Evolutionary conservation across 1,284 basidiomycete species (phyloP).

Genomic region (Tylopilus sp.): DNA sequence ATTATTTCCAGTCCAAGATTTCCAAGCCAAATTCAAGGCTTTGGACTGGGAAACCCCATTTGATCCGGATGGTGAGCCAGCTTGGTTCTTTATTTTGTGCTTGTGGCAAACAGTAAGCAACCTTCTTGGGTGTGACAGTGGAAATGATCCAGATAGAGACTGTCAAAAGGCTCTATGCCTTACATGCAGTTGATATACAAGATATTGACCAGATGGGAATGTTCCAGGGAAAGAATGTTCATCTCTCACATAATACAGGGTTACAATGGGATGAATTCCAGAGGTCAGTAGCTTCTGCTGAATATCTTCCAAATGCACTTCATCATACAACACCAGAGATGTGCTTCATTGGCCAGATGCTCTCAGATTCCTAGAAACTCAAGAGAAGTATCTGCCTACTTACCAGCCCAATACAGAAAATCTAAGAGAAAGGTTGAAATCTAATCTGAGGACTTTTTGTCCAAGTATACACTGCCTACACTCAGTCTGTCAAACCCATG

Average conservation of each 20-base stretch:
- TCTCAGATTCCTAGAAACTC: background rate
- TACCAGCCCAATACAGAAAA: slow-evolving; percentile 24
- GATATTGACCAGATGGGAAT: slow-evolving; percentile 34
- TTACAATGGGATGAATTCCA: slow-evolving; percentile 33
- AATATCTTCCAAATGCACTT: background rate
- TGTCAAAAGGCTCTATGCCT: slow-evolving; percentile 34
- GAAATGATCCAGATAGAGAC: slow-evolving; percentile 47
- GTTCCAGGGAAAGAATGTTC: slow-evolving; percentile 22
- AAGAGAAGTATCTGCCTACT: slow-evolving; percentile 4
- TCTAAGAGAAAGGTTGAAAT: slow-evolving; percentile 31
- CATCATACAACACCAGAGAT: slow-evolving; percentile 18
- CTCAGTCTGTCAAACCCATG: slow-evolving; percentile 48
- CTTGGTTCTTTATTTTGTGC: background rate
- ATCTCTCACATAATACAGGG: slow-evolving; percentile 18
- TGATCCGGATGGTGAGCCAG: slow-evolving; percentile 49
- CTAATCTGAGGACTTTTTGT: slow-evolving; percentile 46
- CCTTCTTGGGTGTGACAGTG: slow-evolving; percentile 28
- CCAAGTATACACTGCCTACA: slow-evolving; percentile 48
- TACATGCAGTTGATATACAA: slow-evolving; percentile 31
- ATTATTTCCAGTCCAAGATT: slow-evolving; percentile 36
- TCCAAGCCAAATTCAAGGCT: slow-evolving; percentile 37
- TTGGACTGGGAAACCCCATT: slow-evolving; percentile 45
- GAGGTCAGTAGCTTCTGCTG: slow-evolving; percentile 30
- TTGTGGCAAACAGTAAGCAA: background rate
- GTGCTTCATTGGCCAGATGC: slow-evolving; percentile 28